Base-by-base conservation (phyloP, 768 basidiomycete genomes). In the Termitomyces sp. region DNA sequence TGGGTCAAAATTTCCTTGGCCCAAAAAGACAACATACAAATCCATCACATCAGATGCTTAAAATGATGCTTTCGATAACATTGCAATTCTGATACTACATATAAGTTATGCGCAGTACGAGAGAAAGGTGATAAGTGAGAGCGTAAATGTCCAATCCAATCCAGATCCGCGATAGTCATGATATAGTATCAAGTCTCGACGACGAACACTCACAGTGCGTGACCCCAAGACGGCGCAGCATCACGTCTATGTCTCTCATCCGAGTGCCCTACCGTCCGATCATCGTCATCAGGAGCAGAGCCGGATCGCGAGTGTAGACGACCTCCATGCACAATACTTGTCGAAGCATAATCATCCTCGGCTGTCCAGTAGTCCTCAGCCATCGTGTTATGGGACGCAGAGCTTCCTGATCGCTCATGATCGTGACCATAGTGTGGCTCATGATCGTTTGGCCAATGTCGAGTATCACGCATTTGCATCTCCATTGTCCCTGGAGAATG, bases 351-450 rank as follows among this genome's bases (percentile, higher is more conserved):
- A 38, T 53, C 62, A 26, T 65, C 61, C 18, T 67, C 76, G 16
- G 67, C 69, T n/a, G 66, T 61, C 66, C 69, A 76, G 46, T 70
- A 76, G 4, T 75, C 78, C 32, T 80, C 79, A 16, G 67, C 69
- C n/a, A 75, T 79, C 40, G 80, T 78, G 40, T 72, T 70, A 63
- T 70, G 79, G 54, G 78, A 77, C 16, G 74, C 72, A 38, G 72
- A 70, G 55, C 75, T 80, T 18, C 68, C 69, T 26, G 77, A 69
- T 42, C 74, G 66, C 61, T 70, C 68, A 49, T 64, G 62, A 13
- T 52, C 57, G 48, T 66, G 61, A 6, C 61, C 58, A 28, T 64
- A 33, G 8, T 43, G 56, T 5, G 58, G 44, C 13, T 59, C 61
- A 40, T 58, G 47, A 40, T 63, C 64, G 49, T 61, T 61, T 20